Conservation (phyloP, 768 basidiomycete genomes). For the Arthromyces matolae region DNA sequence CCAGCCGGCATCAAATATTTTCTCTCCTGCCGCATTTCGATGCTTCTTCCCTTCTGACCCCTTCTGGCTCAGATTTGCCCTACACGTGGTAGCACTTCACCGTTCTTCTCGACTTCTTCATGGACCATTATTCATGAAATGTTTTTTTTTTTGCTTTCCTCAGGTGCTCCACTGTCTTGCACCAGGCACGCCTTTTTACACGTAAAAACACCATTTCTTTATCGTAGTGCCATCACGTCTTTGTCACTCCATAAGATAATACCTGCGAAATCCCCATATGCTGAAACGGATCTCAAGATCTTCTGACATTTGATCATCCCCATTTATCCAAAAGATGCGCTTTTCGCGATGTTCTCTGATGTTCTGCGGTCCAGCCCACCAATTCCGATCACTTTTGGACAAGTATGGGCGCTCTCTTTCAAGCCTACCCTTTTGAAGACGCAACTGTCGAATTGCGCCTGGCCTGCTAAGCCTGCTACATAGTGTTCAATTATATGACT, state of each 20-base stretch:
- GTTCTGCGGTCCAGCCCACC: constrained; percentile 11
- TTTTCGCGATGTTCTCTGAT: constrained; percentile 8
- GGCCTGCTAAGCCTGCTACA: too few species aligned
- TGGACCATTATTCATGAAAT: neutral
- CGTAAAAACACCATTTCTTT: constrained; percentile 10
- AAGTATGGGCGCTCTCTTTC: constrained; percentile 10
- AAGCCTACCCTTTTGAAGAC: constrained; percentile 11
- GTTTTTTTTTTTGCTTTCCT: constrained; percentile 3
- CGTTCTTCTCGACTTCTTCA: constrained; percentile 8
- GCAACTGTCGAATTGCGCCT: constrained; percentile 1
- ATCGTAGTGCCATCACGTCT: constrained; percentile 10
- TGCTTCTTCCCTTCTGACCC: constrained; percentile 7
- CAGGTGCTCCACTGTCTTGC: neutral
- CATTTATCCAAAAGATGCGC: constrained; percentile 6
- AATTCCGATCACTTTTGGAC: constrained; percentile 16
- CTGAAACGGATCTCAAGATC: constrained; percentile 15
- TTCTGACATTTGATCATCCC: constrained; percentile 3
- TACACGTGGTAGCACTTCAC: constrained; percentile 10
- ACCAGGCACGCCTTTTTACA: constrained; percentile 10
- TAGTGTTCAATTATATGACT: constrained; percentile 3
- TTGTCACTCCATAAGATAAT: constrained; percentile 9
- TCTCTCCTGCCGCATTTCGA: constrained; percentile 10
- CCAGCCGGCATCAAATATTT: constrained; percentile 18
- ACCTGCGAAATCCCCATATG: constrained; percentile 13
- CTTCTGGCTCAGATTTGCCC: constrained; percentile 15